phyloP scores from a whole-genome alignment of 192 early-diverging fungal species.

The Pilaira anomala region DNA sequence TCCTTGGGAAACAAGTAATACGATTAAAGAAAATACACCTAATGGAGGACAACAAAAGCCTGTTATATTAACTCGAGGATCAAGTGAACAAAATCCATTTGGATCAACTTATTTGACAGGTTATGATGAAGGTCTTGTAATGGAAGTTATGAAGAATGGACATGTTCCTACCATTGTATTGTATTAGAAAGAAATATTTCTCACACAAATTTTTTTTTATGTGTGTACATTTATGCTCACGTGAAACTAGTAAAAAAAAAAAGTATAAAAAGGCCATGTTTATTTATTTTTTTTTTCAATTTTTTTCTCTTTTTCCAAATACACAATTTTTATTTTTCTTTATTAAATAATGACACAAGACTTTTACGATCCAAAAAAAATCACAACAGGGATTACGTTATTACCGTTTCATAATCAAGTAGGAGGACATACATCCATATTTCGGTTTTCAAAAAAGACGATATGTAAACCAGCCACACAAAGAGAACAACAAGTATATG shows the following conservation, averaged over 20 bases:
- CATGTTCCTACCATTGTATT: slow-evolving; percentile 57
- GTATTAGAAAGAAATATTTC: slow-evolving; percentile 33
- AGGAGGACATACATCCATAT: slow-evolving; percentile 94
- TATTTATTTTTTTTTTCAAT: neutral
- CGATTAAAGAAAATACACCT: slow-evolving; percentile 26
- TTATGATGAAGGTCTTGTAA: slow-evolving; percentile 51
- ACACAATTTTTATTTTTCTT: no score
- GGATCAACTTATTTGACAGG: slow-evolving; percentile 67
- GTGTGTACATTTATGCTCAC: neutral
- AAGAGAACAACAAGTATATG: slow-evolving; percentile 89
- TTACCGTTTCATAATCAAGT: slow-evolving; percentile 84
- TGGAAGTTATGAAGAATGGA: slow-evolving; percentile 66
- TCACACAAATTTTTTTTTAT: neutral
- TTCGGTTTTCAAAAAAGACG: slow-evolving; percentile 94
- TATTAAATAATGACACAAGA: neutral
- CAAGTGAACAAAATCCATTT: slow-evolving; percentile 68
- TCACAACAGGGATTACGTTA: slow-evolving; percentile 54
- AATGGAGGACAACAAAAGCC: slow-evolving; percentile 40
- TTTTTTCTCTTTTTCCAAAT: neutral
- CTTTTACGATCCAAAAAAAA: slow-evolving; percentile 32
- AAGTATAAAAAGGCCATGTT: no score
- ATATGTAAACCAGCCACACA: slow-evolving; percentile 92
- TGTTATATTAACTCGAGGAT: slow-evolving; percentile 61
- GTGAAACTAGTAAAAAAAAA: neutral
- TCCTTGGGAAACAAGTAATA: slow-evolving; percentile 20